Percentiles rank a stretch among this genome's conserved stretches.
Conservation (phyloP, 139 green algal genomes). For the Micractinium conductrix region DNA sequence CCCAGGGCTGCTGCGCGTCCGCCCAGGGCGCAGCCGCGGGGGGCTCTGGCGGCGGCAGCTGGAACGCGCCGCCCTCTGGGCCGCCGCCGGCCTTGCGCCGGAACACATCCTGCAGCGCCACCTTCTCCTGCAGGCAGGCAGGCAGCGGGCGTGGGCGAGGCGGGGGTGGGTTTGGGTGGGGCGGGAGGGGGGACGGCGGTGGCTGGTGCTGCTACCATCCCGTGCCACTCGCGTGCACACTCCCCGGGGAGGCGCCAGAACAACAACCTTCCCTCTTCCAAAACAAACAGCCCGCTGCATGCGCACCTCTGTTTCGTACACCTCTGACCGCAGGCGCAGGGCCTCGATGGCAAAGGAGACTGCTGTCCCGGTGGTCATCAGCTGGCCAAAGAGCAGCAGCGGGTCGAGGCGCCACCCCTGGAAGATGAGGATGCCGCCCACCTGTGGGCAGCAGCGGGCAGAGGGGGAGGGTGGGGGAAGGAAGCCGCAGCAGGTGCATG, state of each 20-base stretch:
- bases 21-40: background rate
- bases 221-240: background rate
- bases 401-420: slow-evolving; percentile 82
- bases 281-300: background rate
- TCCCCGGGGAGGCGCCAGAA: background rate
- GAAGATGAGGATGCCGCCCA: slow-evolving; percentile 80
- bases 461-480: no score
- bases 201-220: background rate
- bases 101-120: slow-evolving; percentile 38
- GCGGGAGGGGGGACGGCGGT: background rate
- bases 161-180: background rate
- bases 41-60: slow-evolving; percentile 10
- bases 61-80: slow-evolving; percentile 9
- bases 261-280: no score
- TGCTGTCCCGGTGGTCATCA: slow-evolving; percentile 66
- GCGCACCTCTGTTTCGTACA: slow-evolving; percentile 41
- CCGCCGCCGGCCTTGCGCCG: background rate
- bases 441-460: no score
- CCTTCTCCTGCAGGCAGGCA: slow-evolving; percentile 30
- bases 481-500: no score
- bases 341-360: slow-evolving; percentile 69
- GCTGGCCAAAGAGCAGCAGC: slow-evolving; percentile 76
- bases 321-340: slow-evolving; percentile 48
- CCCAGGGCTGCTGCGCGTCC: background rate
- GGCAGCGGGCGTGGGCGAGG: background rate